These are phyloP conservation scores for Cenchrus purpureus DNA, from an alignment of 176 grass and related monocot genomes.

Conservation along the genomic window DNA sequence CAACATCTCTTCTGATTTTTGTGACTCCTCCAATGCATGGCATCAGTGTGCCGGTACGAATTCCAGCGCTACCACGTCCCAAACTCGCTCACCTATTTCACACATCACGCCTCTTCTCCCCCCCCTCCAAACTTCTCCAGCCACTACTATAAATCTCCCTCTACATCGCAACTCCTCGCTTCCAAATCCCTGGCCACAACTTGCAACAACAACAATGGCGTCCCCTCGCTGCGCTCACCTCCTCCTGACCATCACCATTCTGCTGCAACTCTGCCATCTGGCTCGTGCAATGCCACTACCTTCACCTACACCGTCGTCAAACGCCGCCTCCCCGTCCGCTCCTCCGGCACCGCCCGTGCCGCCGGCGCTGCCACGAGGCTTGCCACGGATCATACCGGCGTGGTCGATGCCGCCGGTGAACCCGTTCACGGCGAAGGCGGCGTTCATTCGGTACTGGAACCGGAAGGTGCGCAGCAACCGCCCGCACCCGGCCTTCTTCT, in stretches of 20 bases:
- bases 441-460: constrained; percentile 78
- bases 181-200: neutral
- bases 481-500: constrained; percentile 63
- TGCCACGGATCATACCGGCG: constrained; percentile 7
- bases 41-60: constrained; percentile 24
- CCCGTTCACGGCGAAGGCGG: constrained; percentile 65
- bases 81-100: constrained; percentile 40
- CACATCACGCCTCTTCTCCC: constrained; percentile 28
- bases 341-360: neutral
- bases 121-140: neutral
- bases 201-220: constrained; percentile 46
- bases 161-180: neutral
- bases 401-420: constrained; percentile 40
- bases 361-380: neutral
- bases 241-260: neutral
- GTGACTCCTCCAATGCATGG: constrained; percentile 4
- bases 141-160: constrained; percentile 32
- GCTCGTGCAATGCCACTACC: neutral
- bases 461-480: constrained; percentile 53
- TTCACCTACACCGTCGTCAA: neutral
- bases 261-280: neutral
- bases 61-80: constrained; percentile 22
- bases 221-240: neutral
- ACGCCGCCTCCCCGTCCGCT: neutral
- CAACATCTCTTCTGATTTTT: neutral